A percentile compares a stretch with the other conserved stretches of the same genome.
phyloP scores from a whole-genome alignment of 331 rosid species.

The Pyrus hybrid region DNA sequence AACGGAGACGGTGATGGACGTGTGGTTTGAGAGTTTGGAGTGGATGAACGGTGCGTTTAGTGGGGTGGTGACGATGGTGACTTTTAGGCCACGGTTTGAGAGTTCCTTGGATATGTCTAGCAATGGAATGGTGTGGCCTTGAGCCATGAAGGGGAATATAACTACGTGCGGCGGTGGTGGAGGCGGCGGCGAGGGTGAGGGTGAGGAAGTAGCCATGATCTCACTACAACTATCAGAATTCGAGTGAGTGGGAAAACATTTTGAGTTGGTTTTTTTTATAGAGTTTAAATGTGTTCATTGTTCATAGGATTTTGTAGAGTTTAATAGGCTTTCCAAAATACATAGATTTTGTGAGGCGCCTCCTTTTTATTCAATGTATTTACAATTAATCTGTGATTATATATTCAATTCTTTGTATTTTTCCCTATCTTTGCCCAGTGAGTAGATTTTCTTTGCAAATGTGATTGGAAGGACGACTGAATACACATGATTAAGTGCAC shows the following conservation, averaged over 20 bases:
- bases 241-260: background rate
- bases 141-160: slow-evolving; percentile 26
- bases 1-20: background rate
- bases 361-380: background rate
- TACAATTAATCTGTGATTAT: background rate
- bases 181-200: background rate
- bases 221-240: background rate
- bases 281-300: background rate
- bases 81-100: slow-evolving; percentile 16
- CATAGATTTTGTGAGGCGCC: background rate
- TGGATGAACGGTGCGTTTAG: slow-evolving; percentile 4
- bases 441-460: background rate
- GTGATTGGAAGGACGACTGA: background rate
- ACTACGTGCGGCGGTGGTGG: slow-evolving; percentile 1
- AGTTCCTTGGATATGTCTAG: slow-evolving; percentile 16
- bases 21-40: background rate
- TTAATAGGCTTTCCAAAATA: background rate
- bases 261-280: background rate
- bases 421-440: background rate
- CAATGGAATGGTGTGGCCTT: slow-evolving; percentile 23
- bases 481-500: background rate
- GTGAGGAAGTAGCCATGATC: background rate
- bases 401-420: background rate
- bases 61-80: slow-evolving; percentile 21
- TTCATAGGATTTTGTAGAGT: background rate